Conservation (phyloP, 805 yeast species). For the Candida fluviatilis region DNA sequence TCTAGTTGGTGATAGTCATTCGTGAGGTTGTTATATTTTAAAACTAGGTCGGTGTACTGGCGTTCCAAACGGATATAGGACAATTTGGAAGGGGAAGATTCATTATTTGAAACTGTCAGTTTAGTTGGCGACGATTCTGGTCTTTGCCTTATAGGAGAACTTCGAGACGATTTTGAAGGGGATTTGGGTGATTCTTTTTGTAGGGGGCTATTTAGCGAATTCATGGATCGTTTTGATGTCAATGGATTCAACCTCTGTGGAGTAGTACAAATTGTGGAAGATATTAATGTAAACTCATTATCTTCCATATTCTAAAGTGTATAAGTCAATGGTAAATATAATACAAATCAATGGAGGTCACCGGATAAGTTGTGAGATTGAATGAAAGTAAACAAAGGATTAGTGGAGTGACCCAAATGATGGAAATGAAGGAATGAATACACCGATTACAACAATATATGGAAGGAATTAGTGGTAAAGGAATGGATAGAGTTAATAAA, state of each 20-base stretch:
- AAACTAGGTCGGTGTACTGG: conserved; percentile 29
- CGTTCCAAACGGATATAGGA: conserved; percentile 8
- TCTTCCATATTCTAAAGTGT: not conserved
- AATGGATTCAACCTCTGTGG: conserved; percentile 8
- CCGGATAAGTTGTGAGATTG: no score
- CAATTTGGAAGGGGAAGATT: not conserved
- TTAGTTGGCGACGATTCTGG: conserved; percentile 1
- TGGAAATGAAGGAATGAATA: no score
- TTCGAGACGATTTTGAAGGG: not conserved
- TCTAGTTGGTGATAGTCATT: conserved; percentile 29
- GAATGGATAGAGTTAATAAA: no score
- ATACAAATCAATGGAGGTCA: no score
- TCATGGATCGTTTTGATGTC: conserved; percentile 10
- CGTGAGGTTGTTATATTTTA: conserved; percentile 20
- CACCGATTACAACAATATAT: no score
- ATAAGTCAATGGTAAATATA: no score
- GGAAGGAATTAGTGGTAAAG: no score
- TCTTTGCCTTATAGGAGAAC: not conserved
- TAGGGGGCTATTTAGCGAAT: conserved; percentile 9
- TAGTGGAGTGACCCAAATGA: no score
- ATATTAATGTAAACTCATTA: conserved; percentile 2
- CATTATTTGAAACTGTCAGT: not conserved
- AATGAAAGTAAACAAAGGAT: no score
- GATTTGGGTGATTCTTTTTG: not conserved
- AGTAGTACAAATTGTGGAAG: not conserved